phyloP scores from a whole-genome alignment of 2,329 filamentous ascomycete genomes.

The Camillea tinctor region DNA sequence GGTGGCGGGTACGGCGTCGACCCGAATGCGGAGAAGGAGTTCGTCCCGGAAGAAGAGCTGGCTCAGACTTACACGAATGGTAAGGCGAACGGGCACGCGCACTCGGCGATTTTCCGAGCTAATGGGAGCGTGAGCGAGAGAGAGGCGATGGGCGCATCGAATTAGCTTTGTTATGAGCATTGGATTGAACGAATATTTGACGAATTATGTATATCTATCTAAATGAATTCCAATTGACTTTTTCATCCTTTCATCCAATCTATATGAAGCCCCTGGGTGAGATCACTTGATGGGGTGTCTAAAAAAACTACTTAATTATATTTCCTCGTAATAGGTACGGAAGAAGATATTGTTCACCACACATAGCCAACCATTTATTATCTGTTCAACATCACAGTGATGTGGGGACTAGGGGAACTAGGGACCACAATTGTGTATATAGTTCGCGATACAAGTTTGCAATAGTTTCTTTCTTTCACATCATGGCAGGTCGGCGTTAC shows the following conservation, averaged over 20 bases:
- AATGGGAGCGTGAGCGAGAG: slow-evolving; percentile 7
- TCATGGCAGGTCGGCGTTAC: too few species aligned
- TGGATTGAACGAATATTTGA: background rate
- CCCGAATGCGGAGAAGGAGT: slow-evolving; percentile 8
- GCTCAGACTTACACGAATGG: background rate
- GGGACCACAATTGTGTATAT: too few species aligned
- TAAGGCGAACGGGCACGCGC: background rate
- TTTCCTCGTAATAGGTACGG: too few species aligned
- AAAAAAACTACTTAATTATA: too few species aligned
- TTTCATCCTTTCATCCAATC: background rate
- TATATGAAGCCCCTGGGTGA: too few species aligned
- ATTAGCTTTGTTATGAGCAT: background rate
- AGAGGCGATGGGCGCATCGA: slow-evolving; percentile 5
- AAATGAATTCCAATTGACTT: background rate
- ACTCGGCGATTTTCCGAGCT: slow-evolving; percentile 1
- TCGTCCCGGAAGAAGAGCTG: slow-evolving; percentile 4
- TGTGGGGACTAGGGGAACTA: too few species aligned
- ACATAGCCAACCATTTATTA: too few species aligned
- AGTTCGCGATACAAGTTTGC: too few species aligned
- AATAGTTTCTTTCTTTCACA: too few species aligned
- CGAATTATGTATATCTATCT: background rate
- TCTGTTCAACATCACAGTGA: too few species aligned
- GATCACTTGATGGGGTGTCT: too few species aligned
- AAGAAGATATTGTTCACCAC: too few species aligned
- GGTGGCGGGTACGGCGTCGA: slow-evolving; percentile 48